These are phyloP conservation scores for Alternaria incomplexa DNA, from an alignment of 2,329 filamentous ascomycete species.

Conservation along the genomic window DNA sequence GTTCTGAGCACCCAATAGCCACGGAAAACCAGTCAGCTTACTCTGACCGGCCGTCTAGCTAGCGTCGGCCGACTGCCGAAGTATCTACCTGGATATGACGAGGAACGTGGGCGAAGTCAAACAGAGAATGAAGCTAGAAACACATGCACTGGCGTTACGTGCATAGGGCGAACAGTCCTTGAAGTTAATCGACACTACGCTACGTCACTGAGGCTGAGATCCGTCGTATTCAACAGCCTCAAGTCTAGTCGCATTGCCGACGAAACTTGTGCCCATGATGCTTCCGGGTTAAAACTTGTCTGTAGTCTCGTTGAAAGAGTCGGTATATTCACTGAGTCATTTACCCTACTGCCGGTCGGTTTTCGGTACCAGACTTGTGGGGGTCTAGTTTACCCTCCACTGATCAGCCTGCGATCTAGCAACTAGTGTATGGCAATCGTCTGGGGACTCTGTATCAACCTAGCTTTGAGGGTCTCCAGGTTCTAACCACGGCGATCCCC, in stretches of 20 bases:
- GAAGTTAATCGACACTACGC: neutral
- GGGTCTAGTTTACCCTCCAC: neutral
- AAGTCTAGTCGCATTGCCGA: neutral
- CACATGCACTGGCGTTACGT: neutral
- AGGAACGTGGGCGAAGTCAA: neutral
- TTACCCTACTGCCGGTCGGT: neutral
- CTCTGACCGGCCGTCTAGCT: neutral
- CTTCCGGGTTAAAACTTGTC: neutral
- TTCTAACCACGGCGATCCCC: neutral
- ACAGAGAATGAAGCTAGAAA: neutral
- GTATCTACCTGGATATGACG: neutral
- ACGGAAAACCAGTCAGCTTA: neutral
- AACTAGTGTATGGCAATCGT: neutral
- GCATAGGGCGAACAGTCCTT: neutral
- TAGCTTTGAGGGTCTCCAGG: neutral
- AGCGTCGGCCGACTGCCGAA: neutral
- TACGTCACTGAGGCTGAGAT: neutral
- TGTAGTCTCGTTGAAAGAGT: neutral
- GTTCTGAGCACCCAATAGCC: neutral
- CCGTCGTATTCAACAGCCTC: neutral
- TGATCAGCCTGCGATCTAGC: neutral
- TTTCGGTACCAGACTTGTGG: neutral
- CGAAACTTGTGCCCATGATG: neutral
- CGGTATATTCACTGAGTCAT: neutral
- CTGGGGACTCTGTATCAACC: neutral